Evolutionary conservation across 768 basidiomycete species (phyloP).

Genomic region (Piloderma croceum): DNA sequence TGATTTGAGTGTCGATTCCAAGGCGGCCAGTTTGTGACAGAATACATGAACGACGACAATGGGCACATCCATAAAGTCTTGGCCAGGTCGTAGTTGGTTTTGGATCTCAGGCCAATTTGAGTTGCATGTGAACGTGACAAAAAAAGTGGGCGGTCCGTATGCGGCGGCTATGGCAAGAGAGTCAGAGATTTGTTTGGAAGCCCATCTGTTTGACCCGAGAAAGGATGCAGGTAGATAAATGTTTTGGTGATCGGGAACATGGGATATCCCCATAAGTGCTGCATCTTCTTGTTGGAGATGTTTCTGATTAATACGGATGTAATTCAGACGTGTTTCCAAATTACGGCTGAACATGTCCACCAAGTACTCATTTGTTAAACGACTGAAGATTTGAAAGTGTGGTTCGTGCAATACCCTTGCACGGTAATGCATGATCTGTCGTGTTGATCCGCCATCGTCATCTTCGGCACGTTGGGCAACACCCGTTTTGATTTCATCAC

Average conservation of each 20-base stretch:
- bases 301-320: constrained; percentile 19
- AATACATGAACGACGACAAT: constrained; percentile 32
- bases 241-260: not conserved
- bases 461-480: constrained; percentile 8
- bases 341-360: constrained; percentile 35
- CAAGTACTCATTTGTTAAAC: constrained; percentile 30
- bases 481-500: not conserved
- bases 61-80: constrained; percentile 30
- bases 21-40: constrained; percentile 22
- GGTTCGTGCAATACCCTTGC: constrained; percentile 25
- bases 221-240: constrained; percentile 14
- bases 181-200: constrained; percentile 34
- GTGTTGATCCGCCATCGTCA: constrained; percentile 10
- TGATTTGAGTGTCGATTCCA: constrained; percentile 20
- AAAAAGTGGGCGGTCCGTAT: constrained; percentile 28
- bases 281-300: constrained; percentile 14
- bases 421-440: constrained; percentile 32
- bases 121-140: constrained; percentile 38
- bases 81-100: constrained; percentile 25
- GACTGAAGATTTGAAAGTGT: constrained; percentile 30
- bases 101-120: constrained; percentile 35
- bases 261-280: constrained; percentile 20
- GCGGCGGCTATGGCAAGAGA: constrained; percentile 28
- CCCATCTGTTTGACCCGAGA: constrained; percentile 30
- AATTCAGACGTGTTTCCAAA: constrained; percentile 25